A percentile compares a stretch with the other conserved stretches of the same genome.
Evolutionary conservation across 495 filamentous ascomycete genomes (phyloP).

Genomic region (Hypoxylon fuscum): DNA sequence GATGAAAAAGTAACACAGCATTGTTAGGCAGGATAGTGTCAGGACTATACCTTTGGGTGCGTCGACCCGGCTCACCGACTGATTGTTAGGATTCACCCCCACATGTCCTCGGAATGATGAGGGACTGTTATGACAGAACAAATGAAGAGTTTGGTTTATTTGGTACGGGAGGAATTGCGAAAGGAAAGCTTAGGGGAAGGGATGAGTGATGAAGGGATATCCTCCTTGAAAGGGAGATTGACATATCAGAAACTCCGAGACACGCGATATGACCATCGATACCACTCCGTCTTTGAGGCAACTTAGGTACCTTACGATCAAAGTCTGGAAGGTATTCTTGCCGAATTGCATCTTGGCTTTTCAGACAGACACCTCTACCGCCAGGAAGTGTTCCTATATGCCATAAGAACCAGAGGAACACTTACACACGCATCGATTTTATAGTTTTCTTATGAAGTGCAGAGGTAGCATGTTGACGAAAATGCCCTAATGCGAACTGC

Average conservation of each 20-base stretch:
- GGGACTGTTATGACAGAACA: conserved; percentile 28
- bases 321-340: conserved; percentile 6
- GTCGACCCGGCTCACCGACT: conserved; percentile 7
- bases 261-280: conserved; percentile 31
- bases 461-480: conserved; percentile 30
- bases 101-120: conserved; percentile 23
- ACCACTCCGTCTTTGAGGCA: conserved; percentile 5
- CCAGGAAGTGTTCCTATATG: conserved; percentile 24
- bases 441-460: conserved; percentile 34
- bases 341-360: conserved; percentile 19
- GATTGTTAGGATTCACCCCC: conserved; percentile 30
- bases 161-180: conserved; percentile 25
- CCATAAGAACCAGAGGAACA: conserved; percentile 24
- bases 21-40: conserved; percentile 32
- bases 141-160: conserved; percentile 39
- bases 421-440: conserved; percentile 26
- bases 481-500: conserved; percentile 32
- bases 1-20: conserved; percentile 19
- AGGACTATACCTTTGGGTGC: conserved; percentile 17
- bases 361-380: conserved; percentile 20
- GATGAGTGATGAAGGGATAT: conserved; percentile 16
- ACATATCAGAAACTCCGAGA: conserved; percentile 27
- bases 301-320: conserved; percentile 3
- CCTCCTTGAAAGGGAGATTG: conserved; percentile 11
- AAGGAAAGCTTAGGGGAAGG: neutral